Evolutionary conservation across 306 rosid genomes (phyloP).

Genomic region (Cucumis sativus): DNA sequence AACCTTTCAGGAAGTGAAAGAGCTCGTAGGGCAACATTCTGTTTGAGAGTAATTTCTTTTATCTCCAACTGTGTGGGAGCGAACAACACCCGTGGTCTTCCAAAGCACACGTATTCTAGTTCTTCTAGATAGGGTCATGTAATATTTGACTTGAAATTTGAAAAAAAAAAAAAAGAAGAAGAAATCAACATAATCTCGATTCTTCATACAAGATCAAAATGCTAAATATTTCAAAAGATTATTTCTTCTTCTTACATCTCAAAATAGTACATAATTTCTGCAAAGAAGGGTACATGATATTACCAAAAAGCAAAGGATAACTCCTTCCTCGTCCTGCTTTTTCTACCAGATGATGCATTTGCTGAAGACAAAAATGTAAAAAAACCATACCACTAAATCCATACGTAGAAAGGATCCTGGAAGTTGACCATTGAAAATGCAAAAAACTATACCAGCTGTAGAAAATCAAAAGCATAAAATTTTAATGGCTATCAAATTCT

Average conservation of each 20-base stretch:
- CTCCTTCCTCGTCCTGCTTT: conserved; percentile 99
- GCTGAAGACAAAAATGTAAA: conserved; percentile 18
- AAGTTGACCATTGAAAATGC: conserved; percentile 7
- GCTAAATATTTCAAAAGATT: neutral
- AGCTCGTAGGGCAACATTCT: neutral
- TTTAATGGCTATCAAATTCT: neutral
- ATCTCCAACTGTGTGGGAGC: conserved; percentile 96
- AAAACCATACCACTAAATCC: conserved; percentile 26
- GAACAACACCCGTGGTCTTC: conserved; percentile 80
- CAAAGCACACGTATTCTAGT: conserved; percentile 68
- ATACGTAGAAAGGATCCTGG: conserved; percentile 85
- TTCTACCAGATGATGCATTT: conserved; percentile 53
- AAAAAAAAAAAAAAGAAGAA: neutral
- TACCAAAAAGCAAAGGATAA: conserved; percentile 97
- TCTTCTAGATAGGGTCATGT: no score
- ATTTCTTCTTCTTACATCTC: neutral
- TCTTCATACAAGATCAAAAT: neutral
- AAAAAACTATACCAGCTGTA: neutral
- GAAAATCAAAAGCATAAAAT: neutral
- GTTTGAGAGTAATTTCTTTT: neutral
- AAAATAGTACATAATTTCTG: neutral
- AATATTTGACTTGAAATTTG: no score
- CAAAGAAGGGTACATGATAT: neutral
- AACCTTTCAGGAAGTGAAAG: no score
- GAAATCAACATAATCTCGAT: neutral